Conservation (phyloP, 2,329 filamentous ascomycete species). For the Colletotrichum sp. region DNA sequence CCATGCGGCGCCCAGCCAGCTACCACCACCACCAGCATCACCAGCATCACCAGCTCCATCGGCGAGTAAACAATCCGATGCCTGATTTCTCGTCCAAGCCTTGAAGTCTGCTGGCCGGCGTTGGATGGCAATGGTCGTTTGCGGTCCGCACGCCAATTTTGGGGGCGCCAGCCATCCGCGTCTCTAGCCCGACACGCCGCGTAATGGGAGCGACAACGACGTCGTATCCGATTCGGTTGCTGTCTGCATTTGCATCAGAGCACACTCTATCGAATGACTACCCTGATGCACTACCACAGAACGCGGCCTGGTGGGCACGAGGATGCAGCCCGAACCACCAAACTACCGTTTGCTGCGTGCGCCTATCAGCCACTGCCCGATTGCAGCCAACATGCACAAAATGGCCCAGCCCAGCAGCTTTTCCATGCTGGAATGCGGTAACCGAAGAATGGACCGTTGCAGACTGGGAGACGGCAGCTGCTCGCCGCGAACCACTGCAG, state of each 20-base stretch:
- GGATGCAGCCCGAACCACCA: neutral
- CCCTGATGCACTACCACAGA: neutral
- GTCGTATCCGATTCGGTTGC: neutral
- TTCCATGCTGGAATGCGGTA: neutral
- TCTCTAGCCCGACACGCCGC: neutral
- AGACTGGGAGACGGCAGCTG: neutral
- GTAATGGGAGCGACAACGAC: neutral
- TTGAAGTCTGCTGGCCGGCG: neutral
- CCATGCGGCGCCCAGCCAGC: neutral
- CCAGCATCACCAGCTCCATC: neutral
- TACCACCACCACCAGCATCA: neutral
- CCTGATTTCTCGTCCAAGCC: neutral
- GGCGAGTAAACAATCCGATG: neutral
- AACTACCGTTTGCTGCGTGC: neutral
- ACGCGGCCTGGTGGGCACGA: neutral
- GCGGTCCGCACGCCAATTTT: neutral
- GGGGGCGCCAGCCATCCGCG: neutral
- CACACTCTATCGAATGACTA: neutral
- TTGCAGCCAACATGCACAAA: neutral
- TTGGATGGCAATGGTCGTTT: neutral
- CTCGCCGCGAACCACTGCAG: neutral
- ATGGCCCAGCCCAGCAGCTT: neutral
- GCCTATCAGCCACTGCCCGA: neutral
- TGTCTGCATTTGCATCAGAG: neutral
- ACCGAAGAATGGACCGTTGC: slow-evolving; percentile 15